Conservation (phyloP, 2,329 filamentous ascomycete genomes). For the Xylariaceae sp. region DNA sequence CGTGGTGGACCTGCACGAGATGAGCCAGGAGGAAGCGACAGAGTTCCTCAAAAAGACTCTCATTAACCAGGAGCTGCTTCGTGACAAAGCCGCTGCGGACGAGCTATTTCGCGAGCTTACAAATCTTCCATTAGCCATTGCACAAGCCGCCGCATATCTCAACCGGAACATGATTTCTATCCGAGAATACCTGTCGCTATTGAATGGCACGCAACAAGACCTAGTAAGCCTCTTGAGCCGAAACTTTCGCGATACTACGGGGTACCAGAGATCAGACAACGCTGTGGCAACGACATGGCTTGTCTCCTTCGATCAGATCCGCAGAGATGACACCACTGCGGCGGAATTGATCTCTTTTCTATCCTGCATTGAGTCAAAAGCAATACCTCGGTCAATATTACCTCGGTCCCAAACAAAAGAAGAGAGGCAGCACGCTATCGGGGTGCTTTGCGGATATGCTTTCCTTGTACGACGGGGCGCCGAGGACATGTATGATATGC, state of each 20-base stretch:
- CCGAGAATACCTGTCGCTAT: conserved; percentile 33
- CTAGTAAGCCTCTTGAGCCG: conserved; percentile 31
- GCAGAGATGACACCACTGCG: conserved; percentile 26
- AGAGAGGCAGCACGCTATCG: conserved; percentile 28
- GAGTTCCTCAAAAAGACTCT: conserved; percentile 28
- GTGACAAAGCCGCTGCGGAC: conserved; percentile 7
- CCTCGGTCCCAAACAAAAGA: conserved; percentile 17
- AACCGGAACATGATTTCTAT: conserved; percentile 30
- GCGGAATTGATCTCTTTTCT: conserved; percentile 38
- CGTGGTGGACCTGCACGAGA: conserved; percentile 30
- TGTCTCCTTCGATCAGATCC: conserved; percentile 41
- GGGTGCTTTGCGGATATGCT: conserved; percentile 32
- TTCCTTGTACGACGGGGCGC: conserved; percentile 30
- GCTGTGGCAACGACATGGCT: conserved; percentile 39
- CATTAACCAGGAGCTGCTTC: conserved; percentile 32
- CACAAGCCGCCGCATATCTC: conserved; percentile 42
- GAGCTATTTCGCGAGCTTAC: conserved; percentile 34
- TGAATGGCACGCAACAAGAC: conserved; percentile 32
- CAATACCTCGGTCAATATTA: conserved; percentile 36
- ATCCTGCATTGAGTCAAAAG: conserved; percentile 39
- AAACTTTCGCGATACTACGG: conserved; percentile 34
- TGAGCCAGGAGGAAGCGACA: conserved; percentile 30
- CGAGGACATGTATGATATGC: conserved; percentile 34
- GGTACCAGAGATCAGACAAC: conserved; percentile 32
- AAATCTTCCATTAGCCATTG: conserved; percentile 41